A percentile compares a stretch with the other conserved stretches of the same genome.
Evolutionary conservation across 2,329 filamentous ascomycete species (phyloP).

Genomic region (Xylariaceae sp.): DNA sequence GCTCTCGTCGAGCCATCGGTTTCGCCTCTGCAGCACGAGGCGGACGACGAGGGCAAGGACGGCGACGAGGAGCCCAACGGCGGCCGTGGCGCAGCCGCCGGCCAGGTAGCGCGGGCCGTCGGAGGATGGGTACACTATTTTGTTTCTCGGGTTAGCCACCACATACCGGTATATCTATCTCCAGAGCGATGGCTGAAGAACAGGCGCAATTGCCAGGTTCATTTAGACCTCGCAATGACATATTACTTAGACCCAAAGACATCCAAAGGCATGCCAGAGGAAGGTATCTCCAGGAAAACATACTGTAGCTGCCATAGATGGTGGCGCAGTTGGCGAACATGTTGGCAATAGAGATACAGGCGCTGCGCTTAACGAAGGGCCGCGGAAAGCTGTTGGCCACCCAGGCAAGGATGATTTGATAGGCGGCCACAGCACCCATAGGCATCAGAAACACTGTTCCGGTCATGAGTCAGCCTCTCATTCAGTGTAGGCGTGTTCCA

Average conservation of each 20-base stretch:
- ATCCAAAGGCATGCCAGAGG: too few relatives aligned
- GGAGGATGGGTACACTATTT: slow-evolving; percentile 36
- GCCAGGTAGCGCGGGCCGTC: slow-evolving; percentile 37
- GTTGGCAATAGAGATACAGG: slow-evolving; percentile 59
- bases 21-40: slow-evolving; percentile 50
- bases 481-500: too few relatives aligned
- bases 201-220: too few relatives aligned
- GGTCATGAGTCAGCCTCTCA: background rate
- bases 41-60: slow-evolving; percentile 46
- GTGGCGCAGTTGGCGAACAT: slow-evolving; percentile 54
- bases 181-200: too few relatives aligned
- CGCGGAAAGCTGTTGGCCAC: slow-evolving; percentile 66
- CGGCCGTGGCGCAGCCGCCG: slow-evolving; percentile 54
- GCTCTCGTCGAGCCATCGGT: slow-evolving; percentile 47
- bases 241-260: too few relatives aligned
- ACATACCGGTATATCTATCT: too few relatives aligned
- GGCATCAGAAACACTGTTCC: slow-evolving; percentile 58
- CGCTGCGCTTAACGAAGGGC: slow-evolving; percentile 58
- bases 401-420: slow-evolving; percentile 55
- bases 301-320: slow-evolving; percentile 40
- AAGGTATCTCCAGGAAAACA: too few relatives aligned
- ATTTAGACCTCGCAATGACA: too few relatives aligned
- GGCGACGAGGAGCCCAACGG: slow-evolving; percentile 53
- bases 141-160: too few relatives aligned
- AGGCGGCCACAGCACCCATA: slow-evolving; percentile 43